phyloP scores from a whole-genome alignment of 306 rosid species.

The Cicer yamashitae region DNA sequence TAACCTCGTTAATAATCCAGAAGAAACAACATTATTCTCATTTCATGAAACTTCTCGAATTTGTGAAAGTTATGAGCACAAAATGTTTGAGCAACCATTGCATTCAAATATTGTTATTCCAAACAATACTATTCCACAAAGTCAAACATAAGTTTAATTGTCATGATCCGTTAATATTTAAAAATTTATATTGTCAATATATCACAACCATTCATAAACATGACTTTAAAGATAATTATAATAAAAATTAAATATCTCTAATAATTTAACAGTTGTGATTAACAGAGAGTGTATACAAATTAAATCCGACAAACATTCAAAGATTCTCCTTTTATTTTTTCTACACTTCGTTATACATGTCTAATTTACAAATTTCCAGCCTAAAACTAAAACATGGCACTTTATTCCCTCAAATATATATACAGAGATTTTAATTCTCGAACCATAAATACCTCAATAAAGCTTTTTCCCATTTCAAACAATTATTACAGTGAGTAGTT shows the following conservation, averaged over 20 bases:
- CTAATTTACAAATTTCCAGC: constrained; percentile 37
- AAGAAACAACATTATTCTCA: background rate
- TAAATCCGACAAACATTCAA: no score
- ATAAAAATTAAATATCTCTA: no score
- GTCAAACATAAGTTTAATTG: background rate
- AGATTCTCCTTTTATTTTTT: background rate
- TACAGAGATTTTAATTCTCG: constrained; percentile 28
- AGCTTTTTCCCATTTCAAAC: constrained; percentile 29
- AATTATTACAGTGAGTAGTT: constrained; percentile 7
- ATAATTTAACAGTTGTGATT: no score
- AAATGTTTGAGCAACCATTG: background rate
- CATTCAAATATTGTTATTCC: background rate
- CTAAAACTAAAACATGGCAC: constrained; percentile 22
- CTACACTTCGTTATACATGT: constrained; percentile 13
- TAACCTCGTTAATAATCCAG: no score
- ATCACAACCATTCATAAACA: no score
- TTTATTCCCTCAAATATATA: constrained; percentile 40
- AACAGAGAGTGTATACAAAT: no score
- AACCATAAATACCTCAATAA: constrained; percentile 17
- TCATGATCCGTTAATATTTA: no score
- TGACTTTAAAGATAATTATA: no score
- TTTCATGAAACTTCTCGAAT: background rate
- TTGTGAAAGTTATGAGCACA: background rate
- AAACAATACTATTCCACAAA: background rate
- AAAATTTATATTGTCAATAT: no score